A percentile compares a stretch with the other conserved stretches of the same genome.
Evolutionary conservation across 306 rosid species (phyloP).

Genomic region (Vigna unguiculata): DNA sequence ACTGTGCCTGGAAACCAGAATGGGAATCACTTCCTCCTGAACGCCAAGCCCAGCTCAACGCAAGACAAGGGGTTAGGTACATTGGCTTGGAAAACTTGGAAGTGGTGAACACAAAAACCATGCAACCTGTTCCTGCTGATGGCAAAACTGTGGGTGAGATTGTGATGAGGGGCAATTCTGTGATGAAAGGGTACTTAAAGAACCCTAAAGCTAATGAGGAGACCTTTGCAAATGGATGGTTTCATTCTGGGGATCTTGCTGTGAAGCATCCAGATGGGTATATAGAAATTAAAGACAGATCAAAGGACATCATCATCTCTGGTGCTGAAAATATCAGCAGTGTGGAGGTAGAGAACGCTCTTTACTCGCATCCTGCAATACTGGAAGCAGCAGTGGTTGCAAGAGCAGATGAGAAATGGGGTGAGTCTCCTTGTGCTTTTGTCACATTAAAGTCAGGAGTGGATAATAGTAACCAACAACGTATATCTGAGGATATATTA

Average conservation of each 20-base stretch:
- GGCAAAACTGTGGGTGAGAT: slow-evolving; percentile 87
- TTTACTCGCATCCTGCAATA: slow-evolving; percentile 74
- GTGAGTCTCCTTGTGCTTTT: slow-evolving; percentile 69
- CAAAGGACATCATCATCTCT: slow-evolving; percentile 93
- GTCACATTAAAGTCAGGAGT: slow-evolving; percentile 73
- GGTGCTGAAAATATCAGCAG: slow-evolving; percentile 97
- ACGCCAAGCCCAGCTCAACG: slow-evolving; percentile 70
- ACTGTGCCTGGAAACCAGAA: slow-evolving; percentile 93
- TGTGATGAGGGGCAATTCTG: slow-evolving; percentile 80
- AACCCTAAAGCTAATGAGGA: slow-evolving; percentile 84
- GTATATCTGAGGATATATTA: slow-evolving; percentile 67
- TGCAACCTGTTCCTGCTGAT: slow-evolving; percentile 82
- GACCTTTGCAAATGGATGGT: slow-evolving; percentile 85
- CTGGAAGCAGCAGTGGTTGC: slow-evolving; percentile 88
- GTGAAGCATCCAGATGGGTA: slow-evolving; percentile 92
- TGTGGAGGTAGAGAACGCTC: slow-evolving; percentile 77
- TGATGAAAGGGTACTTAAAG: slow-evolving; percentile 95
- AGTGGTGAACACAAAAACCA: slow-evolving; percentile 64
- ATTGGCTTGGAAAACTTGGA: slow-evolving; percentile 77
- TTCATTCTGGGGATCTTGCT: slow-evolving; percentile 88
- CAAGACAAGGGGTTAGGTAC: slow-evolving; percentile 91
- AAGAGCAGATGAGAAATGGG: slow-evolving; percentile 88
- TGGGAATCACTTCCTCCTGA: slow-evolving; percentile 78
- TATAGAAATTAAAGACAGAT: slow-evolving; percentile 91
- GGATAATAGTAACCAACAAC: slow-evolving; percentile 60